Conservation (phyloP, 2,329 filamentous ascomycete species). For the Aureobasidium uvarum region DNA sequence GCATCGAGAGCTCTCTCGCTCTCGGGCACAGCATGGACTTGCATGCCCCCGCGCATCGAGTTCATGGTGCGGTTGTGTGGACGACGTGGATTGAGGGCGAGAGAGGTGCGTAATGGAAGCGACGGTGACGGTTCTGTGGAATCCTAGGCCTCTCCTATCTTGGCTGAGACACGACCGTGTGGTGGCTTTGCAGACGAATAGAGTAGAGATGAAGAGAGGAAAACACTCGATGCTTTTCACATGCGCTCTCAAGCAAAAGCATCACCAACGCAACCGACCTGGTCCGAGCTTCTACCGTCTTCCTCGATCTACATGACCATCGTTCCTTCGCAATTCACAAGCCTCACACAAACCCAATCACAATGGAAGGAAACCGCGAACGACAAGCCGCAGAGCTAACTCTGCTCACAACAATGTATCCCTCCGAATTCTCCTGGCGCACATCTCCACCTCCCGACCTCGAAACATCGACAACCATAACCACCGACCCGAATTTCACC, state of each 20-base stretch:
- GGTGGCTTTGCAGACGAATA: background rate
- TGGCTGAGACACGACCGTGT: background rate
- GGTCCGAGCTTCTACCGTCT: constrained; percentile 20
- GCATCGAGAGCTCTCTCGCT: constrained; percentile 61
- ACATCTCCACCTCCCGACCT: constrained; percentile 18
- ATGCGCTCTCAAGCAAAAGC: constrained; percentile 1
- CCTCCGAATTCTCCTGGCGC: constrained; percentile 30
- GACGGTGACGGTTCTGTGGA: background rate
- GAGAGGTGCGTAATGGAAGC: background rate
- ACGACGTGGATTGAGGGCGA: background rate
- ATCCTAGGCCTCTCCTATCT: background rate
- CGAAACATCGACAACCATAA: background rate
- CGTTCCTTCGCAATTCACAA: background rate
- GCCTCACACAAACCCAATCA: background rate
- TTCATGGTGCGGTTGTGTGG: constrained; percentile 21
- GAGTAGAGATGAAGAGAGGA: background rate
- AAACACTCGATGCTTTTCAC: constrained; percentile 9
- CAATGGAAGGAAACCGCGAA: constrained; percentile 24
- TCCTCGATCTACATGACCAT: background rate
- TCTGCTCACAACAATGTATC: constrained; percentile 30
- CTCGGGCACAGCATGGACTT: constrained; percentile 64
- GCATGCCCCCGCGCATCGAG: constrained; percentile 48
- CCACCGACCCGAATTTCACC: constrained; percentile 22
- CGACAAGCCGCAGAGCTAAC: constrained; percentile 28
- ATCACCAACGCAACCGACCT: constrained; percentile 17